A percentile compares a stretch with the other conserved stretches of the same genome.
Conservation (phyloP, 2,329 filamentous ascomycete genomes). For the Trichophyton mentagrophytes region DNA sequence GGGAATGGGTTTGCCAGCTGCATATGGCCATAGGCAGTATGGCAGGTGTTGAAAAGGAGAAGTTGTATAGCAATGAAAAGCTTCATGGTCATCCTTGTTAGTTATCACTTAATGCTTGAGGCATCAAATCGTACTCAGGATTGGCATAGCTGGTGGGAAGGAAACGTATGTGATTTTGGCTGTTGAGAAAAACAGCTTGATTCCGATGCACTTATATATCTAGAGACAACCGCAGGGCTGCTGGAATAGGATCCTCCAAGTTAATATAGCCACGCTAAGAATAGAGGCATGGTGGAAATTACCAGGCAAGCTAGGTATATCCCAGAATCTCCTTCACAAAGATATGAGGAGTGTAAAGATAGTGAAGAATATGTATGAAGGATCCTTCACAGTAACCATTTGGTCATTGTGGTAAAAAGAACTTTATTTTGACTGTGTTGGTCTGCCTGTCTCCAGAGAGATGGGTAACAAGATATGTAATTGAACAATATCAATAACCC, state of each 20-base stretch:
- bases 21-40: constrained; percentile 32
- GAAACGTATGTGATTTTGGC: neutral
- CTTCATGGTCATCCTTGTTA: neutral
- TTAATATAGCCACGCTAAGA: neutral
- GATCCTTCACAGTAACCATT: neutral
- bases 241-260: neutral
- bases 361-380: neutral
- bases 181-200: neutral
- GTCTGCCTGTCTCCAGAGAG: neutral
- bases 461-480: neutral
- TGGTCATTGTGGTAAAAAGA: neutral
- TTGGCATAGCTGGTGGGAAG: neutral
- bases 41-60: neutral
- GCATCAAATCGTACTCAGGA: neutral
- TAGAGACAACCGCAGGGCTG: neutral
- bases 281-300: neutral
- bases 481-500: neutral
- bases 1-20: constrained; percentile 45
- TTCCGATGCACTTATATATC: neutral
- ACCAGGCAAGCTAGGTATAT: neutral
- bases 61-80: neutral
- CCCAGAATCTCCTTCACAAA: neutral
- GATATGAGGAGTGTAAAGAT: neutral
- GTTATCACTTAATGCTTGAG: neutral
- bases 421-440: neutral